Evolutionary conservation across 1,284 basidiomycete genomes (phyloP), one percentile per base, ranked within the genome.

Genomic region (Tilletia horrida): DNA sequence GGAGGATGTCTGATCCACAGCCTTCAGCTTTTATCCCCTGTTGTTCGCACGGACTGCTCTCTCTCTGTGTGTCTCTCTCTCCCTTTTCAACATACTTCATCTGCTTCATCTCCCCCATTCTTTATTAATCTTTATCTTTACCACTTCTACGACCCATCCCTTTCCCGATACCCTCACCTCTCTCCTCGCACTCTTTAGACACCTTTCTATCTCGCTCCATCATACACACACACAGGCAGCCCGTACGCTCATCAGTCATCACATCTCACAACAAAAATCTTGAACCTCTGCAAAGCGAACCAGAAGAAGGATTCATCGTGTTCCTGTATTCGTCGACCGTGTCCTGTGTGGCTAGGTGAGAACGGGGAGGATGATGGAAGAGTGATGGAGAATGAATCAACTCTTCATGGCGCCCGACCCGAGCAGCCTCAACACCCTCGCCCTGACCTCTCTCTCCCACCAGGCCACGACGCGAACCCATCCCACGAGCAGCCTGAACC

Each of bases 401-500:
- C n/a, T n/a, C n/a, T n/a, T n/a, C n/a, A n/a, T n/a, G n/a, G n/a
- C n/a, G 35, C 55, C 55, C 27, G 6, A 7, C 13, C 55, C 55
- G 3, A 59, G n/a, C 27, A 59, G 8, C 11, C 55, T 31, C 2
- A 59, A 59, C 29, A 59, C 29, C 29, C 16, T 31, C 55, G 31
- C 29, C 29, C 55, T 13, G 8, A 59, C 55, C 55, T 35, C 55
- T 14, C 55, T 11, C 29, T 59, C 55, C 55, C 55, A 59, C 55
- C 55, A 59, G 14, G 27, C 55, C 55, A 59, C 55, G 7, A 59
- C 55, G 7, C 55, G 25, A 3, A 59, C 55, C 55, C 55, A 59
- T 3, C 55, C 55, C 27, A 59, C 9, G 14, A 59, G 55, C 55
- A 40, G 16, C 55, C 29, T 31, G 25, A 25, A 59, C 55, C 55